Base-by-base conservation (phyloP, 164 flowering plant species). In the Tetracentron sinense region DNA sequence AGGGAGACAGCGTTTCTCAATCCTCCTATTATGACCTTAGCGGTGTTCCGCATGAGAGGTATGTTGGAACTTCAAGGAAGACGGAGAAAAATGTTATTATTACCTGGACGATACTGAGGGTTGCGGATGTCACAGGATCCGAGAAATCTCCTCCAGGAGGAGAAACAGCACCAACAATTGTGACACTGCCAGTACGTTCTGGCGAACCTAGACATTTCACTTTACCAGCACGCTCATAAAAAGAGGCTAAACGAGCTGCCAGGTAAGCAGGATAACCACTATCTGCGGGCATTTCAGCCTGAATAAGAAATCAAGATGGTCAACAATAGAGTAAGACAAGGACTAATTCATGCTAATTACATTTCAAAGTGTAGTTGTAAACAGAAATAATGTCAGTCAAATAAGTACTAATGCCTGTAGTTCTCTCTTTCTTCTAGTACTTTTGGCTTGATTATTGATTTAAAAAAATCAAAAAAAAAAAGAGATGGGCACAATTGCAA, bases 131-230 rank as follows among this genome's bases (percentile, higher is more conserved):
- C 42, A 94, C 99, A 70, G 99, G 99, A 73, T 94, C 99, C 12
- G 99, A 91, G 80, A 94, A 94, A 77, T 91, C 97, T 78, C 99
- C 99, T 69, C 99, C 99, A n/a, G 99, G 99, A 71, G 99, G 99
- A 62, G 97, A 91, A 77, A 94, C 99, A 66, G 99, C 99, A 78
- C 99, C 99, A 53, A 94, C 99, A 72, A 94, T 94, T 59, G 99
- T 94, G 53, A 94, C 97, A 91, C 97, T 91, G 26, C 99, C 99
- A 72, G 63, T 89, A 71, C 99, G 92, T 67, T 94, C 96, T 54
- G 99, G 99, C 20, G 93, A 82, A 70, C 99, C 99, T 56, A 94
- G 93, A 70, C 99, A 94, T 76, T 89, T 94, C 60, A 94, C 99
- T 81, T 94, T 94, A 64, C 97, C 99, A 72, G 99, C 99, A 73